Evolutionary conservation across 1,284 basidiomycete species (phyloP).

Genomic region (Rhodotorula sp.): DNA sequence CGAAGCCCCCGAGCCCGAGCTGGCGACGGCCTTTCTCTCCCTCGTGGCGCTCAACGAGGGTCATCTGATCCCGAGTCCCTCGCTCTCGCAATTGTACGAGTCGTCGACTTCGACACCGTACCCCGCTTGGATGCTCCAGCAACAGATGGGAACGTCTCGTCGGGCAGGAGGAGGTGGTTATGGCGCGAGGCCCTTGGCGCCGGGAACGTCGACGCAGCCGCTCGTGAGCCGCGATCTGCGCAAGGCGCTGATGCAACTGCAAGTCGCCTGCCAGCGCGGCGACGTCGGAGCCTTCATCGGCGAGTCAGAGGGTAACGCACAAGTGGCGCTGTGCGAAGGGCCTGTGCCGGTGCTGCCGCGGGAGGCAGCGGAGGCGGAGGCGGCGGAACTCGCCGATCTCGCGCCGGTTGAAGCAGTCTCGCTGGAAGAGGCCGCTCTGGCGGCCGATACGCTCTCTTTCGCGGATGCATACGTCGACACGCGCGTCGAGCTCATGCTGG

Average conservation of each 20-base stretch:
- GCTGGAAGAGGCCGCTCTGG: neutral
- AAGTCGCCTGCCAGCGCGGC: conserved; percentile 54
- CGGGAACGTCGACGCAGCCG: conserved; percentile 51
- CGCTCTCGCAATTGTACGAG: conserved; percentile 23
- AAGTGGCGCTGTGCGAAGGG: neutral
- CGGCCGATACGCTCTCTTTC: conserved; percentile 35
- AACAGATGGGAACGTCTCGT: conserved; percentile 9
- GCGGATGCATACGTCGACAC: conserved; percentile 27
- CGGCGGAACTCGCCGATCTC: neutral
- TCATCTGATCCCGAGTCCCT: conserved; percentile 39
- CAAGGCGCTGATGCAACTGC: conserved; percentile 60
- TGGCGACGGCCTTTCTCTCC: conserved; percentile 72
- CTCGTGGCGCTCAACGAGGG: conserved; percentile 64
- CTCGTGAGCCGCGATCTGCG: conserved; percentile 60
- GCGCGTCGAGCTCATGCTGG: conserved; percentile 20
- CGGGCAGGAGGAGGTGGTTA: neutral
- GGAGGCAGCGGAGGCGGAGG: neutral
- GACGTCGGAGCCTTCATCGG: conserved; percentile 6
- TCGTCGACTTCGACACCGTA: conserved; percentile 47
- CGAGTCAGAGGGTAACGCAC: conserved; percentile 1
- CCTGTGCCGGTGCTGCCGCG: neutral
- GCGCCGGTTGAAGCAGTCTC: neutral
- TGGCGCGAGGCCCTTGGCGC: conserved; percentile 47
- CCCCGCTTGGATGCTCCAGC: conserved; percentile 18
- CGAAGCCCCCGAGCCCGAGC: conserved; percentile 58